Evolutionary conservation across 805 yeast species (phyloP).

Genomic region (Tetrapisispora fleetii): DNA sequence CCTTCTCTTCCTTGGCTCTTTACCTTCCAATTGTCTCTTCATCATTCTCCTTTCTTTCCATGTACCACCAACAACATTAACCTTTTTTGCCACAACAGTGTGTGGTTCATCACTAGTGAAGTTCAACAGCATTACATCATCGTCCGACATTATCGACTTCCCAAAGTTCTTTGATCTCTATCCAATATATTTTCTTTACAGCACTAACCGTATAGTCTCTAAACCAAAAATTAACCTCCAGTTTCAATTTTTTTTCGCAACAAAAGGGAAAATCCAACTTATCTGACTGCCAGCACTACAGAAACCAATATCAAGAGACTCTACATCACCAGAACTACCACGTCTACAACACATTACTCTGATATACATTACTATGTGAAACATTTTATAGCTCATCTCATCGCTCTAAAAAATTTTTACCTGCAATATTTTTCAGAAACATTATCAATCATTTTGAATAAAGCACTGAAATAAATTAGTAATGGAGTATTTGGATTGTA

Average conservation of each 20-base stretch:
- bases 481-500: too few relatives aligned
- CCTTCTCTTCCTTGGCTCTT: slow-evolving; percentile 21
- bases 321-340: too few relatives aligned
- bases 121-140: slow-evolving; percentile 51
- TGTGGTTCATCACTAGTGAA: slow-evolving; percentile 39
- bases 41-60: slow-evolving; percentile 75
- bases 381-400: slow-evolving; percentile 10
- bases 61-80: slow-evolving; percentile 51
- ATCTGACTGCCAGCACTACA: too few relatives aligned
- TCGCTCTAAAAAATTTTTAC: slow-evolving; percentile 13
- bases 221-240: too few relatives aligned
- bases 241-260: too few relatives aligned
- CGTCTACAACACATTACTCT: too few relatives aligned
- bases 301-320: too few relatives aligned
- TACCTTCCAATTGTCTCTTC: slow-evolving; percentile 40
- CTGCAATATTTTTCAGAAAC: slow-evolving; percentile 1
- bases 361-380: not conserved
- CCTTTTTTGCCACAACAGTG: slow-evolving; percentile 27
- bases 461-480: not conserved
- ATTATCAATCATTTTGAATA: not conserved
- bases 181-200: too few relatives aligned
- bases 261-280: too few relatives aligned
- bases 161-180: too few relatives aligned
- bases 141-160: slow-evolving; percentile 20
- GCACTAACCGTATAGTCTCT: too few relatives aligned